Percentiles rank a stretch among this genome's conserved stretches.
Conservation (phyloP, 805 yeast genomes). For the Cyberlindnera americana region DNA sequence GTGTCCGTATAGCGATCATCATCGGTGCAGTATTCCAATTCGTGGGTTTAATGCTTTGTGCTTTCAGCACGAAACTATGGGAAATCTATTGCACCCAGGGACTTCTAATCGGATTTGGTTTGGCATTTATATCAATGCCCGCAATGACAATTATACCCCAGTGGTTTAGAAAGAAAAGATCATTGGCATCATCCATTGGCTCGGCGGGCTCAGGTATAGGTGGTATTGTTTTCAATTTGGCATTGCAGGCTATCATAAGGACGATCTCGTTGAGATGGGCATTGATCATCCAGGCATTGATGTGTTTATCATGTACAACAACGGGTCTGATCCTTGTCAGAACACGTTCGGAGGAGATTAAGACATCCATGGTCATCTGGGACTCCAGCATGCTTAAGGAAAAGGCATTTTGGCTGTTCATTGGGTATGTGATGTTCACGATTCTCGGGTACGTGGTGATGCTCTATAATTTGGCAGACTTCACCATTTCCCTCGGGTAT, state of each 20-base stretch:
- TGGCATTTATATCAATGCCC: slow-evolving; percentile 54
- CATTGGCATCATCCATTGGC: slow-evolving; percentile 39
- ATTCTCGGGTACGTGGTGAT: slow-evolving; percentile 59
- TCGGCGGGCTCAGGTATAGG: slow-evolving; percentile 42
- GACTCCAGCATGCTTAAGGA: slow-evolving; percentile 39
- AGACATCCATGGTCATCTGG: slow-evolving; percentile 35
- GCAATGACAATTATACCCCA: slow-evolving; percentile 60
- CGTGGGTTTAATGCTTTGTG: slow-evolving; percentile 55
- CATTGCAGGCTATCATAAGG: slow-evolving; percentile 34
- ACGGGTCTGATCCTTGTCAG: slow-evolving; percentile 35
- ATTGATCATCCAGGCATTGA: slow-evolving; percentile 34
- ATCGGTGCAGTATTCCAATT: slow-evolving; percentile 52
- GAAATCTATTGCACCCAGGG: slow-evolving; percentile 69
- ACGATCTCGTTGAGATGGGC: slow-evolving; percentile 32
- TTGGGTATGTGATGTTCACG: slow-evolving; percentile 42
- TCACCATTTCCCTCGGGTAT: slow-evolving; percentile 59
- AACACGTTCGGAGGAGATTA: slow-evolving; percentile 36
- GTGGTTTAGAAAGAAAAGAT: slow-evolving; percentile 64
- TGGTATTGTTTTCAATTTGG: slow-evolving; percentile 39
- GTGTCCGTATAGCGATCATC: slow-evolving; percentile 41
- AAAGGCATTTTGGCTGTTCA: slow-evolving; percentile 41
- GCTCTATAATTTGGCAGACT: slow-evolving; percentile 56
- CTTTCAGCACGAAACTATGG: slow-evolving; percentile 58
- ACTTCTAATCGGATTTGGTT: slow-evolving; percentile 48
- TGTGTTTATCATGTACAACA: slow-evolving; percentile 32